Evolutionary conservation across 768 basidiomycete genomes (phyloP), one percentile per base, ranked within the genome.

Genomic region (Trametes cubensis): DNA sequence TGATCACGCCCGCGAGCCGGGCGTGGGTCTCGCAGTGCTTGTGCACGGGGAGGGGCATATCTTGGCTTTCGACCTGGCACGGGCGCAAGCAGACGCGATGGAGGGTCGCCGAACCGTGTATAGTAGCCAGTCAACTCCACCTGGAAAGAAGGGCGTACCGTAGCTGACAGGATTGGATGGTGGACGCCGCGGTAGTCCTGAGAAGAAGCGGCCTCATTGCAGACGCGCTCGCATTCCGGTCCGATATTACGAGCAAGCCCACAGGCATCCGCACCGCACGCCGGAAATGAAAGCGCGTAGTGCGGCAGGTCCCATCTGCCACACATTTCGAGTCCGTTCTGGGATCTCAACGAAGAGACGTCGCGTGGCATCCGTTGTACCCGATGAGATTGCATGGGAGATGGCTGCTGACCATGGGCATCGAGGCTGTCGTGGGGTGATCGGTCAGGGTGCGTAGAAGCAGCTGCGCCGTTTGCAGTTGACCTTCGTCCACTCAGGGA

Each of bases 161-260:
- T 25, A 25, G 54, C 34, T 45, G 42, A 20, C 25, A 55, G 25
- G 38, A 44, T 18, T 14, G 14, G 42, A 44, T 7, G 49, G 57
- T 45, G 48, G 48, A 26, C 38, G 25, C 50, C 21, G 45, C 26
- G 17, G 58, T 42, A 44, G 50, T 52, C 48, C 53, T 55, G 53
- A 44, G 42, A 44, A 56, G 58, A 41, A 39, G 55, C 49, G 5
- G 63, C 63, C 61, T 62, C 61, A 30, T 60, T 64, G 58, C 54
- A 40, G 41, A 44, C 59, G 58, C 54, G 41, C 21, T 50, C 49
- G 62, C 58, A 8, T n/a, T n/a, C 30, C 63, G 63, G 63, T 38
- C 63, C 63, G 63, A 60, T 34, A 48, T 51, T 45, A 55, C 54
- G 50, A 49, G 62, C 26, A 13, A 10, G 21, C 21, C 10, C 30